Percentiles rank a stretch among this genome's conserved stretches.
Conservation (phyloP, 768 basidiomycete genomes). For the Termitomyces sp. region DNA sequence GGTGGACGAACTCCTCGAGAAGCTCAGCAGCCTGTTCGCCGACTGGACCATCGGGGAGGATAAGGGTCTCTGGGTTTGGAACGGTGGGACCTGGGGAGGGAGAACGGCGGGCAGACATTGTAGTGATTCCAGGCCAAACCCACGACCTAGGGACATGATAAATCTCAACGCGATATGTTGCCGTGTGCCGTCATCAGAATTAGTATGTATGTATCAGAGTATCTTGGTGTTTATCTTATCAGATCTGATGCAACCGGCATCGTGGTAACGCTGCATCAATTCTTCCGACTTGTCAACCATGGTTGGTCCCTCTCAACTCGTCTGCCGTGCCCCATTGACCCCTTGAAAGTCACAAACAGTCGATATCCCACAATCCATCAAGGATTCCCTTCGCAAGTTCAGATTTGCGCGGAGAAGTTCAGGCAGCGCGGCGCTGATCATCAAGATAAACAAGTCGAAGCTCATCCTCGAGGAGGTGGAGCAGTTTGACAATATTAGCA, state of each 20-base stretch:
- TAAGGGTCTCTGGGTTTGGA: conserved; percentile 33
- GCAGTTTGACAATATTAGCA: conserved; percentile 69
- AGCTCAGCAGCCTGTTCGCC: conserved; percentile 47
- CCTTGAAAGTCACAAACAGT: conserved; percentile 65
- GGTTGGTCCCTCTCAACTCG: conserved; percentile 27
- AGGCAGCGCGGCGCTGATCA: conserved; percentile 75
- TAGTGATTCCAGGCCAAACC: conserved; percentile 7
- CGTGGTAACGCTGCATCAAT: not conserved
- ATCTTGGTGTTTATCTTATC: conserved; percentile 21
- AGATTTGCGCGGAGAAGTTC: conserved; percentile 66
- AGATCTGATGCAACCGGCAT: conserved; percentile 24
- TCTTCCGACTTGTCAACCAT: conserved; percentile 20
- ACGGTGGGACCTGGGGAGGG: conserved; percentile 24
- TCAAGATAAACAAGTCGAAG: conserved; percentile 87
- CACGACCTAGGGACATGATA: conserved; percentile 5
- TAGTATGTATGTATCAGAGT: too few species aligned
- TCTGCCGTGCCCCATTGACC: conserved; percentile 6
- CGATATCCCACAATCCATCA: conserved; percentile 80
- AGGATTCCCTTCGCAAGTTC: conserved; percentile 82
- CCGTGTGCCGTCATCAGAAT: conserved; percentile 3
- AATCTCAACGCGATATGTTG: not conserved
- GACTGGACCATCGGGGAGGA: conserved; percentile 45
- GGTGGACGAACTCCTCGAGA: conserved; percentile 44
- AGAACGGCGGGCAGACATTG: conserved; percentile 11
- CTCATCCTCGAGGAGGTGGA: conserved; percentile 84